Evolutionary conservation across 495 filamentous ascomycete genomes (phyloP), one percentile per base, ranked within the genome.

Genomic region (Neurospora sp.): DNA sequence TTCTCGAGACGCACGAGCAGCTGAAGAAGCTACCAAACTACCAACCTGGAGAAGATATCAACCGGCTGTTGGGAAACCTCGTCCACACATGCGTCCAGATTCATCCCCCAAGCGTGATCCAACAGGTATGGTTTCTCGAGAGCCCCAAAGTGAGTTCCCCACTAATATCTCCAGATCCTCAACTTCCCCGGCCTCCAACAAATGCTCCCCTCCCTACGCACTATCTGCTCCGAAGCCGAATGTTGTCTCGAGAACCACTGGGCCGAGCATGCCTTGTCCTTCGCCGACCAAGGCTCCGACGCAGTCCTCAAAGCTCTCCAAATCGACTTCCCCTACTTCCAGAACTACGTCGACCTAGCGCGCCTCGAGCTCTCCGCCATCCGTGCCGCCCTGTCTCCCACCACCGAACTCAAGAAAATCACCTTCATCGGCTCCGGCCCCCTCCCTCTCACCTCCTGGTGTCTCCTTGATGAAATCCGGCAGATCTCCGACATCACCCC

Each of bases 371-470:
- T 79, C 14, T 77, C 74, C 40, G 74, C 77, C 44, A 77, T 80
- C 31, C 74, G 75, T 27, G 72, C 79, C 7, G 77, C 75, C 0
- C 70, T 75, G 18, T 6, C 53, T 0, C 7, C 47, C 20, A 27
- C 2, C 2, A 71, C 74, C 0, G 39, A 40, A 0, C 3, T 78
- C 9, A 69, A 68, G 9, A 69, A 71, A n/a, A 70, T 79, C 1
- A 78, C 79, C 14, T 80, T 80, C 39, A 74, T 80, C 31, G 79
- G 79, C 22, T 80, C 79, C 4, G 79, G 79, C 7, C 79, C 79
- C 8, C 73, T 80, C 1, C 79, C 79, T 0, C 73, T 80, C 3
- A 79, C 78, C 9, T 80, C 79, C 0, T 71, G 79, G 16, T 80
- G 79, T 69, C 75, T 80, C 0, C 70, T 80, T 0, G 65, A 75